Evolutionary conservation across 2,329 filamentous ascomycete genomes (phyloP), one percentile per base, ranked within the genome.

Genomic region (Cryphonectria radicalis): DNA sequence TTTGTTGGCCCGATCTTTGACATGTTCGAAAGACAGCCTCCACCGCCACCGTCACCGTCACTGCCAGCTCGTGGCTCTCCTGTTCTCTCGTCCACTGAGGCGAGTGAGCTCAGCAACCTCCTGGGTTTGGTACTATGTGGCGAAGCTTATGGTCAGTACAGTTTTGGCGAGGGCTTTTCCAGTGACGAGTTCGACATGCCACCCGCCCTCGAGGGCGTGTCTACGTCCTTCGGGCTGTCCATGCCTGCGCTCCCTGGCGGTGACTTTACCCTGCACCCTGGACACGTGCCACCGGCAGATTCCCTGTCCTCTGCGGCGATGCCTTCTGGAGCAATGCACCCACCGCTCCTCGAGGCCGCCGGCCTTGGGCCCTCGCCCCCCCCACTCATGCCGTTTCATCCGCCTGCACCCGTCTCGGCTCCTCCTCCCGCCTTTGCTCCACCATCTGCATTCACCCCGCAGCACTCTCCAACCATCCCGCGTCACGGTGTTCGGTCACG

Each of bases 131-230:
- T 65, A 19, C 63, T 65, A 4, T 8, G 42, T 25, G 8, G n/a
- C 43, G 28, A 46, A 14, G 37, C 50, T 17, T 87, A 72, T 43
- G 71, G 71, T 68, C 68, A 68, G 22, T 42, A 67, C 4, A 72
- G 70, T 7, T 88, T 86, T 73, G 85, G 85, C 62, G 86, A 88
- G 75, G 84, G 85, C 13, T 81, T 85, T 53, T 82, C 83, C 75
- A 85, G 78, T 76, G 84, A 86, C 57, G 81, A 82, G 69, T 90
- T 79, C 84, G 63, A 87, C 71, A 81, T 91, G 28, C 90, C 90
- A 6, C 90, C 90, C 1, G 85, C 85, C 65, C 89, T 92, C 74
- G 87, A 92, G 81, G 90, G 90, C 66, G 89, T 90, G 17, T 84
- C 87, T 0, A 91, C 90, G 28, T 91, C 89, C 3, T 87, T 88